These are phyloP conservation scores for Fusarium protoensiforme DNA, from an alignment of 2,329 filamentous ascomycete species.

Conservation along the genomic window DNA sequence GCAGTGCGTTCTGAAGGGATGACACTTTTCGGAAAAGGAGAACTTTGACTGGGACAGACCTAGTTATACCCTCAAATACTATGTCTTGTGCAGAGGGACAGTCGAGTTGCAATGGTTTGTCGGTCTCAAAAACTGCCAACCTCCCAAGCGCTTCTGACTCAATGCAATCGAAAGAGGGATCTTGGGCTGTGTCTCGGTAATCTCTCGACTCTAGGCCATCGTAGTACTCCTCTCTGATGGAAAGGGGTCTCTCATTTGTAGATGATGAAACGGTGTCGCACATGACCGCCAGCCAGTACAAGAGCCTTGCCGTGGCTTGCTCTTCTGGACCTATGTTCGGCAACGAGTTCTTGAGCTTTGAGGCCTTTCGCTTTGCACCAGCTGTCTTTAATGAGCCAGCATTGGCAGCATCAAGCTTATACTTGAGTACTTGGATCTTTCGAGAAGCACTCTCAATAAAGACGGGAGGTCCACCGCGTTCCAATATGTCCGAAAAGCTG, in stretches of 20 bases:
- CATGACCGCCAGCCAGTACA: neutral
- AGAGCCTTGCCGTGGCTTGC: neutral
- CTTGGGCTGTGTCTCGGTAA: neutral
- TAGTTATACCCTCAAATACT: neutral
- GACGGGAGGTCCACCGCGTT: neutral
- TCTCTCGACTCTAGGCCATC: too few species aligned
- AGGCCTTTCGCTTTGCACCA: neutral
- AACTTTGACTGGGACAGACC: neutral
- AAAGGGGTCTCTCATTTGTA: neutral
- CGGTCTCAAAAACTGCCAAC: too few species aligned
- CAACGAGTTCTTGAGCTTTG: too few species aligned
- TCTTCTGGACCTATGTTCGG: neutral
- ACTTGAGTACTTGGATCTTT: neutral
- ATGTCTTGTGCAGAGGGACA: neutral
- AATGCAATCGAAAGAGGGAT: neutral
- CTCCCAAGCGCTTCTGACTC: neutral
- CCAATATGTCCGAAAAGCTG: neutral
- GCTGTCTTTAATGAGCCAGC: neutral
- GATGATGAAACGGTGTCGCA: neutral
- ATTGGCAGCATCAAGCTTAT: neutral
- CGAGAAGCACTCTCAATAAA: neutral
- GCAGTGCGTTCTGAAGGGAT: neutral
- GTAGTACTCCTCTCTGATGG: neutral
- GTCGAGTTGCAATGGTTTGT: neutral
- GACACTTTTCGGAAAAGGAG: neutral